Percentiles rank a stretch among this genome's conserved stretches.
phyloP scores from a whole-genome alignment of 768 basidiomycete genomes.

The Pisolithus tinctorius region DNA sequence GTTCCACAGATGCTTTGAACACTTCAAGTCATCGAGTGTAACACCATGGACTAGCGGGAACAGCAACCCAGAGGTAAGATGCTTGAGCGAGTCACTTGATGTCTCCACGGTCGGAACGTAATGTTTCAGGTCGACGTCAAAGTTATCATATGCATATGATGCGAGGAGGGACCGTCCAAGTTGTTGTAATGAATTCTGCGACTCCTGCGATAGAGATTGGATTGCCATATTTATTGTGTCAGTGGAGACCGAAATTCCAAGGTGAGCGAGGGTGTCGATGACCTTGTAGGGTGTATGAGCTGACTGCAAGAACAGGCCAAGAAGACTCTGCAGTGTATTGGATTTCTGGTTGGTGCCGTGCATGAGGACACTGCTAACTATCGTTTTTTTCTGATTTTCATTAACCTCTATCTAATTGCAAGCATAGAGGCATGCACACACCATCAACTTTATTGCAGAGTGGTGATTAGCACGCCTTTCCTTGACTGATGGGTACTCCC shows the following conservation, averaged over 20 bases:
- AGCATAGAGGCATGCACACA: neutral
- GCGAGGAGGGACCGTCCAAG: constrained; percentile 20
- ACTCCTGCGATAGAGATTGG: constrained; percentile 19
- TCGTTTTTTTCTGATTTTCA: constrained; percentile 4
- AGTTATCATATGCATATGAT: constrained; percentile 36
- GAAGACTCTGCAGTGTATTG: constrained; percentile 5
- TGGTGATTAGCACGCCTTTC: neutral
- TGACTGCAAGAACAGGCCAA: constrained; percentile 16
- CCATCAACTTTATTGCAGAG: neutral
- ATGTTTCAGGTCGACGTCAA: constrained; percentile 33
- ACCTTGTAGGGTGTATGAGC: constrained; percentile 21
- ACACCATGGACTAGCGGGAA: constrained; percentile 18
- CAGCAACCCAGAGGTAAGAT: constrained; percentile 19
- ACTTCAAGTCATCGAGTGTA: constrained; percentile 22
- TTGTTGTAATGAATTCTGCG: constrained; percentile 7
- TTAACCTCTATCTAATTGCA: neutral
- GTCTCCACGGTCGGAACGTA: constrained; percentile 26
- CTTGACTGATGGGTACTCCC: neutral
- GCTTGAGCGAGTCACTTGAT: constrained; percentile 12
- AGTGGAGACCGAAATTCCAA: constrained; percentile 24
- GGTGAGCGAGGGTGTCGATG: constrained; percentile 22
- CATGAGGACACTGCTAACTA: constrained; percentile 13
- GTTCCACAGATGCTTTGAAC: constrained; percentile 29
- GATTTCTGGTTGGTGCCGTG: constrained; percentile 25
- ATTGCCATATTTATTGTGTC: constrained; percentile 18